Conservation (phyloP, 495 filamentous ascomycete species). For the Saxispiralis lemnorum region DNA sequence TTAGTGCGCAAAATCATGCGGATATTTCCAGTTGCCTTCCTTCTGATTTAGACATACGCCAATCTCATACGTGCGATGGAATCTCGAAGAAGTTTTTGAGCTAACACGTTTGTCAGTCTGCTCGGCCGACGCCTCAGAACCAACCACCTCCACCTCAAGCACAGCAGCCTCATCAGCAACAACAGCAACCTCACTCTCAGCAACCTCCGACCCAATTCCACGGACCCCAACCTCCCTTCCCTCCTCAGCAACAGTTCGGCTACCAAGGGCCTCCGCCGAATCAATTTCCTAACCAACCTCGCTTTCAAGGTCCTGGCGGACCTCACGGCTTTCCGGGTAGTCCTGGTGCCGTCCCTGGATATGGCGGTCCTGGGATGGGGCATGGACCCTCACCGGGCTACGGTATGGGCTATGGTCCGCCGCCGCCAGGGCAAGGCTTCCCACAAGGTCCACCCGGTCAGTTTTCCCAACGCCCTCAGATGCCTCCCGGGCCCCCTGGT, state of each 20-base stretch:
- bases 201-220: slow-evolving; percentile 6
- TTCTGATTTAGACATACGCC: slow-evolving; percentile 46
- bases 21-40: slow-evolving; percentile 97
- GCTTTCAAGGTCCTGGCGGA: slow-evolving; percentile 28
- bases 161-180: slow-evolving; percentile 23
- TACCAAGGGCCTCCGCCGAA: slow-evolving; percentile 20
- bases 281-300: slow-evolving; percentile 19
- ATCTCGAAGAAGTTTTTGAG: background rate
- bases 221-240: slow-evolving; percentile 14
- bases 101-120: slow-evolving; percentile 15
- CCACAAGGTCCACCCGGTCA: slow-evolving; percentile 30
- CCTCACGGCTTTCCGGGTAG: slow-evolving; percentile 47
- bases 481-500: slow-evolving; percentile 22
- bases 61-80: background rate
- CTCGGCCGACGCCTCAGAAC: slow-evolving; percentile 17
- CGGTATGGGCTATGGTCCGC: slow-evolving; percentile 11
- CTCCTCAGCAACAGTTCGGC: slow-evolving; percentile 23
- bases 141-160: slow-evolving; percentile 21
- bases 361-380: slow-evolving; percentile 16
- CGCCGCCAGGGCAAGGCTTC: slow-evolving; percentile 54
- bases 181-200: slow-evolving; percentile 23
- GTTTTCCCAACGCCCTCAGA: slow-evolving; percentile 19
- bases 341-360: slow-evolving; percentile 31
- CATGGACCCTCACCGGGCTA: slow-evolving; percentile 36
- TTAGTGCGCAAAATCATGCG: slow-evolving; percentile 88